Base-by-base conservation (phyloP, 2,329 filamentous ascomycete genomes). In the Microdochium trichocladiopsis region DNA sequence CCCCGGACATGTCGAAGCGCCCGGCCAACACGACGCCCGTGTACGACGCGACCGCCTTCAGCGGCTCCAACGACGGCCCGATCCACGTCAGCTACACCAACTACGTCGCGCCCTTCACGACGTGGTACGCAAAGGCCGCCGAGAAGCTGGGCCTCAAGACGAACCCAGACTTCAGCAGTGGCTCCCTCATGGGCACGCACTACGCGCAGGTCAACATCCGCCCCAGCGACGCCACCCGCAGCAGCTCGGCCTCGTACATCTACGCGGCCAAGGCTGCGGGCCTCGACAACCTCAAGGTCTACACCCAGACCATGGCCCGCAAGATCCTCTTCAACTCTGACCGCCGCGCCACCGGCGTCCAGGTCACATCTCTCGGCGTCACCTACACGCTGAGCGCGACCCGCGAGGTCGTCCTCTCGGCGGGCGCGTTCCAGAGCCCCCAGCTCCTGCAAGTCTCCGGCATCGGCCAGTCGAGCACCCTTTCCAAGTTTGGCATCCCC, bases 1-100 rank as follows among this genome's bases (percentile, higher is more conserved):
- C 66, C 2, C 65, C 66, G 11, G 47, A 63, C 37, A 57, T 53
- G n/a, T n/a, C n/a, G n/a, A n/a, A n/a, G n/a, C n/a, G n/a, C n/a
- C n/a, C n/a, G n/a, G n/a, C n/a, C n/a, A n/a, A n/a, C n/a, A n/a
- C n/a, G n/a, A n/a, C n/a, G n/a, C n/a, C n/a, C n/a, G n/a, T n/a
- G n/a, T n/a, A n/a, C n/a, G n/a, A n/a, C 3, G 36, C 52, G 41
- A 11, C 49, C 31, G 63, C n/a, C n/a, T n/a, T n/a, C n/a, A n/a
- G n/a, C n/a, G n/a, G n/a, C n/a, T n/a, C 55, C 12, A 16, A 33
- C 22, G 57, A 56, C 14, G 63, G 63, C 5, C 62, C 64, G 2
- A 48, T 69, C 9, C 56, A 58, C 12, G 57, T 66, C 6, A 59
- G 60, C 8, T 64, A 55, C 53, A 49, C 58, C 33, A 64, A 62